A percentile compares a stretch with the other conserved stretches of the same genome.
phyloP scores from a whole-genome alignment of 148 eudicot genomes.

The Pouteria glomerata region DNA sequence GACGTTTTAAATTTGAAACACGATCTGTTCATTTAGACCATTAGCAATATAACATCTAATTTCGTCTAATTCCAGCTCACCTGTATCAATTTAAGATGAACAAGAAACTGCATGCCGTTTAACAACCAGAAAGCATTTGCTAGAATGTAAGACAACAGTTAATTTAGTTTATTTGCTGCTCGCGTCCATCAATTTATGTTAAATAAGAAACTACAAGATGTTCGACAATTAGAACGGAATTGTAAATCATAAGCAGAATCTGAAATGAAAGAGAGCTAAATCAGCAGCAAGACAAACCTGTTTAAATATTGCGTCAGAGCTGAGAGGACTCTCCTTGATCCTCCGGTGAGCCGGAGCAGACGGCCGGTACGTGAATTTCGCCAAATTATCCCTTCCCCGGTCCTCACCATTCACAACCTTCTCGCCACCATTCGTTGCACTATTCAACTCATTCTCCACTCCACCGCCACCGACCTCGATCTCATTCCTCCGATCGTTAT shows the following conservation, averaged over 20 bases:
- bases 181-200: not conserved
- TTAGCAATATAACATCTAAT: too few relatives aligned
- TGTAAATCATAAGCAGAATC: not conserved
- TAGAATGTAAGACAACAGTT: too few relatives aligned
- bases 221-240: not conserved
- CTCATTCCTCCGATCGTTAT: constrained; percentile 17
- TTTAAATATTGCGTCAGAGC: constrained; percentile 86
- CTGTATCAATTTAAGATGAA: too few relatives aligned
- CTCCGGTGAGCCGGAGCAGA: constrained; percentile 79
- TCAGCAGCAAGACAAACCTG: constrained; percentile 40
- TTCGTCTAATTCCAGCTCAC: too few relatives aligned
- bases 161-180: not conserved
- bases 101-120: too few relatives aligned
- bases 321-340: constrained; percentile 82
- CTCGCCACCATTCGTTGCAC: constrained; percentile 11
- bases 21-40: too few relatives aligned
- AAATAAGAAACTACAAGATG: not conserved
- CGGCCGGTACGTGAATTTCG: constrained; percentile 49
- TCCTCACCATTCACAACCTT: constrained; percentile 29
- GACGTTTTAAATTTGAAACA: too few relatives aligned
- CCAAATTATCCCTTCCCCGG: constrained; percentile 9
- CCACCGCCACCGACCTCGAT: constrained; percentile 17
- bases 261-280: not conserved
- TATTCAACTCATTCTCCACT: constrained; percentile 6
- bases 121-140: too few relatives aligned